Percentiles rank a stretch among this genome's conserved stretches.
Conservation (phyloP, 192 early-diverging fungal genomes). For the Coemansia sp. region DNA sequence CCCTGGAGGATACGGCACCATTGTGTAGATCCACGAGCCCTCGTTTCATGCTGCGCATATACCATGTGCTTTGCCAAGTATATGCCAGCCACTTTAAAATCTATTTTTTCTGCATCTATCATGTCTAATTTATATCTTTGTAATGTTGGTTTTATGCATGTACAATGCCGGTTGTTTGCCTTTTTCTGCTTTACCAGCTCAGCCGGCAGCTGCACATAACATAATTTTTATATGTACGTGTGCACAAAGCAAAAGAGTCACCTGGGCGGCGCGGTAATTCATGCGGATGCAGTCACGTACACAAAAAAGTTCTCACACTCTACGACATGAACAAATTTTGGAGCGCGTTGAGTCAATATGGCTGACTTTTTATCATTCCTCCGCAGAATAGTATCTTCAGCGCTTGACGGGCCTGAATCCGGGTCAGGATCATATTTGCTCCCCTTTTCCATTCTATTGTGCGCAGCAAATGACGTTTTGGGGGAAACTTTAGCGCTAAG, state of each 20-base stretch:
- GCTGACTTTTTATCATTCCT: background rate
- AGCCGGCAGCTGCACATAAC: background rate
- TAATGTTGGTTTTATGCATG: background rate
- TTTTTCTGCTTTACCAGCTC: background rate
- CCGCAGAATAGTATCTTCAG: background rate
- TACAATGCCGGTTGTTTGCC: background rate
- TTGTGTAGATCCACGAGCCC: background rate
- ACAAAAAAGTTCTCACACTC: constrained; percentile 6
- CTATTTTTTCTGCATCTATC: constrained; percentile 6
- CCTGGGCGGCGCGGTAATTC: constrained; percentile 5
- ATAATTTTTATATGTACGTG: background rate
- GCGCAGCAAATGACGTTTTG: constrained; percentile 6
- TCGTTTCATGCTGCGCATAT: background rate
- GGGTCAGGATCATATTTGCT: background rate
- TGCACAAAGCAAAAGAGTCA: background rate
- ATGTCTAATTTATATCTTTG: constrained; percentile 6
- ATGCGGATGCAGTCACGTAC: constrained; percentile 4
- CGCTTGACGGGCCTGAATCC: background rate
- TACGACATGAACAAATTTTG: background rate
- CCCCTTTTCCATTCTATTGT: background rate
- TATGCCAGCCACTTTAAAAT: background rate
- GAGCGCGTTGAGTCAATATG: background rate
- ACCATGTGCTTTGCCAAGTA: background rate
- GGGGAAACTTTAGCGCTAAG: background rate
- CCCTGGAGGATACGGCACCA: constrained; percentile 6